Percentiles rank a stretch among this genome's conserved stretches.
Conservation (phyloP, 345 rosid genomes). For the Brassica carinata region DNA sequence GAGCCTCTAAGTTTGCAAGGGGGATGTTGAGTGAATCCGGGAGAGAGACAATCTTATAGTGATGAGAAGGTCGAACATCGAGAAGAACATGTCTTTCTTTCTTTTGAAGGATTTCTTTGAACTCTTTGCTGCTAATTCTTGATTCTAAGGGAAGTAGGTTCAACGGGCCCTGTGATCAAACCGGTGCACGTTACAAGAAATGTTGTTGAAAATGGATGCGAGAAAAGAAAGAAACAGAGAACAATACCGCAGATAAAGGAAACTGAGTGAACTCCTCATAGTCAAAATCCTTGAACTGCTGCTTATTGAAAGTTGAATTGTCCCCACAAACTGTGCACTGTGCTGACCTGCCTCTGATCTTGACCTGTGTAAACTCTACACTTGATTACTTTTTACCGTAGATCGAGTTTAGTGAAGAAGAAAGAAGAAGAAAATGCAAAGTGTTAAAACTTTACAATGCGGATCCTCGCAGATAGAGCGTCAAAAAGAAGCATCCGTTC, state of each 20-base stretch:
- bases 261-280: constrained; percentile 88
- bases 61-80: constrained; percentile 89
- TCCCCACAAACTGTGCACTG: constrained; percentile 84
- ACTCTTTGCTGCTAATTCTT: constrained; percentile 68
- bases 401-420: background rate
- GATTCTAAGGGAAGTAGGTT: constrained; percentile 59
- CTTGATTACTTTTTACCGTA: background rate
- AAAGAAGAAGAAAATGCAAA: constrained; percentile 4
- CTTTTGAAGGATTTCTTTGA: constrained; percentile 47
- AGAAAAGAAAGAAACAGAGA: constrained; percentile 2
- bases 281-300: constrained; percentile 69
- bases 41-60: constrained; percentile 80
- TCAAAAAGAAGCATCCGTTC: constrained; percentile 91
- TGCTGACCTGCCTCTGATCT: constrained; percentile 73
- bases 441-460: constrained; percentile 55
- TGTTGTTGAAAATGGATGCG: background rate
- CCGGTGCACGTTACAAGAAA: background rate
- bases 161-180: constrained; percentile 54
- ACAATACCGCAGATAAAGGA: constrained; percentile 58
- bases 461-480: constrained; percentile 81
- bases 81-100: constrained; percentile 63
- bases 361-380: constrained; percentile 54
- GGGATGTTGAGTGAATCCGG: constrained; percentile 79
- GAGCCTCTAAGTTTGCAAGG: constrained; percentile 59
- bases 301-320: constrained; percentile 51